Percentiles rank a stretch among this genome's conserved stretches.
These are phyloP conservation scores for Lodderomyces parapsilosis DNA, from an alignment of 1,139 yeast genomes.

Conservation along the genomic window DNA sequence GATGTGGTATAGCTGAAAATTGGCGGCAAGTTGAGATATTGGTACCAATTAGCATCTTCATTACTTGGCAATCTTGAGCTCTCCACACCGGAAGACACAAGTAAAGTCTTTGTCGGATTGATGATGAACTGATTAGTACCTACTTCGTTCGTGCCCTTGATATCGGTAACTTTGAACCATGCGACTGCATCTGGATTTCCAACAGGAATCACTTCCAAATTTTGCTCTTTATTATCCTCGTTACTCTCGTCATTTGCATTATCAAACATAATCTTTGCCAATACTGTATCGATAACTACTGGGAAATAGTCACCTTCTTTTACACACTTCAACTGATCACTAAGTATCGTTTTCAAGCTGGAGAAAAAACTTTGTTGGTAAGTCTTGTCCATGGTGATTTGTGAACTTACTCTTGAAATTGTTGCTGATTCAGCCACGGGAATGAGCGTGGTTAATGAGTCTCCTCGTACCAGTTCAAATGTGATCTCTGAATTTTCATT, in stretches of 20 bases:
- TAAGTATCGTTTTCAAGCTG: slow-evolving; percentile 63
- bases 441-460: slow-evolving; percentile 21
- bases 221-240: slow-evolving; percentile 22
- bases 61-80: slow-evolving; percentile 38
- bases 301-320: slow-evolving; percentile 68
- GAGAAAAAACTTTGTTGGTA: slow-evolving; percentile 65
- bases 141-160: slow-evolving; percentile 30
- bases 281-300: slow-evolving; percentile 68
- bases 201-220: slow-evolving; percentile 47
- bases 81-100: slow-evolving; percentile 66
- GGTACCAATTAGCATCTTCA: slow-evolving; percentile 43
- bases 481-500: slow-evolving; percentile 30
- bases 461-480: slow-evolving; percentile 20
- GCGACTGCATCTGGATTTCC: slow-evolving; percentile 76
- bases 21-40: slow-evolving; percentile 45
- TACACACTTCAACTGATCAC: slow-evolving; percentile 56
- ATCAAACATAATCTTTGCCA: slow-evolving; percentile 60
- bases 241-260: slow-evolving; percentile 20
- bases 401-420: slow-evolving; percentile 69
- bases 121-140: slow-evolving; percentile 52
- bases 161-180: slow-evolving; percentile 69
- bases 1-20: slow-evolving; percentile 29
- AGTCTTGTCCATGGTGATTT: slow-evolving; percentile 64
- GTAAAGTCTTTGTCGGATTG: slow-evolving; percentile 62
- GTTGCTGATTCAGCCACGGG: slow-evolving; percentile 49